These are phyloP conservation scores for Catenaria anguillulae DNA, from an alignment of 371 early-diverging fungal genomes.

Conservation along the genomic window DNA sequence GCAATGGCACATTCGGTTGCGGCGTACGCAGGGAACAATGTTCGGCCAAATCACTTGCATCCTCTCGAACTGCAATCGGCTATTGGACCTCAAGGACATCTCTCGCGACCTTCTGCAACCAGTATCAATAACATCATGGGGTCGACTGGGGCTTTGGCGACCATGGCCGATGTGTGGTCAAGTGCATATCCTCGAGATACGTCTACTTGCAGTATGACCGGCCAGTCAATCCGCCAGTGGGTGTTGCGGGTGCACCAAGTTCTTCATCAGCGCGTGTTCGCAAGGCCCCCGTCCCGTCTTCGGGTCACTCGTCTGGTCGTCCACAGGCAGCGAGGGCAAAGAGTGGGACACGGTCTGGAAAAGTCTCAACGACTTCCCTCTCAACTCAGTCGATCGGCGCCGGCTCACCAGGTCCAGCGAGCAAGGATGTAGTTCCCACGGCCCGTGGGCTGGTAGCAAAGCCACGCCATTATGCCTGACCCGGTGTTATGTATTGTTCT, in stretches of 20 bases:
- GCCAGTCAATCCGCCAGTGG: too few species aligned
- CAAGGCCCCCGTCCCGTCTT: not conserved
- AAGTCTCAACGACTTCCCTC: too few species aligned
- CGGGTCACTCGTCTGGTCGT: conserved; percentile 8
- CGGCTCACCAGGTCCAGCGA: not conserved
- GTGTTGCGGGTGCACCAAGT: too few species aligned
- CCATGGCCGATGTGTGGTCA: not conserved
- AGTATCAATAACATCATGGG: not conserved
- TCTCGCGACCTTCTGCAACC: not conserved
- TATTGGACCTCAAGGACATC: too few species aligned
- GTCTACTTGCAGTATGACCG: too few species aligned
- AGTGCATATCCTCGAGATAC: not conserved
- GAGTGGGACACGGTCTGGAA: not conserved
- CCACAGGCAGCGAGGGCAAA: conserved; percentile 1
- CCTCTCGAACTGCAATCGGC: conserved; percentile 16
- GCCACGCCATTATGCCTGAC: conserved; percentile 24
- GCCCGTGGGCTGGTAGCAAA: conserved; percentile 27
- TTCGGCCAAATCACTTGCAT: conserved; percentile 38
- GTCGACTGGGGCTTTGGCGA: not conserved
- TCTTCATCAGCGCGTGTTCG: conserved; percentile 12
- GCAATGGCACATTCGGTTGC: conserved; percentile 36
- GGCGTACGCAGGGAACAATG: conserved; percentile 28
- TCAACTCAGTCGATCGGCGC: not conserved
- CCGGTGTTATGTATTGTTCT: too few species aligned
- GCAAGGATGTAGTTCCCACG: conserved; percentile 13